phyloP scores from a whole-genome alignment of 192 early-diverging fungal genomes.

The Pilobolus umbonatus region DNA sequence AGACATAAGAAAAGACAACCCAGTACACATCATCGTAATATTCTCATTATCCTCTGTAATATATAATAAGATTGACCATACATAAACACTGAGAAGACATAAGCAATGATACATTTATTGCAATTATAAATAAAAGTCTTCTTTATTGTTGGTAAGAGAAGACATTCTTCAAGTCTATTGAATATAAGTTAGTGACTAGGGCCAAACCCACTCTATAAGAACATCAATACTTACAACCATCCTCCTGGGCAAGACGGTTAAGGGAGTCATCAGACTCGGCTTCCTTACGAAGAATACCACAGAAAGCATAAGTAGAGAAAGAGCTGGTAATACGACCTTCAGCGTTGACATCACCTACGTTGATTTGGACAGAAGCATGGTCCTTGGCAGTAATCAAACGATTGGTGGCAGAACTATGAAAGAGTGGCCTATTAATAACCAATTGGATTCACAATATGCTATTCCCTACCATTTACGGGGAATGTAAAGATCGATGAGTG shows the following conservation, averaged over 20 bases:
- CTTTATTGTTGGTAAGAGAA: conserved; percentile 70
- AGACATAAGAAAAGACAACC: too few species aligned
- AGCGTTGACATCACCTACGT: conserved; percentile 89
- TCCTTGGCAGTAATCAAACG: conserved; percentile 97
- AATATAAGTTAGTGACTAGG: conserved; percentile 1
- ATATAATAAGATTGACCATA: too few species aligned
- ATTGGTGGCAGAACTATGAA: conserved; percentile 88
- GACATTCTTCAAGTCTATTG: conserved; percentile 65
- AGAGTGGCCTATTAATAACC: not conserved
- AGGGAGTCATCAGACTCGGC: conserved; percentile 94
- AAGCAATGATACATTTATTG: too few species aligned
- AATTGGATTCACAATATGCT: not conserved
- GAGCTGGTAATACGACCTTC: conserved; percentile 68
- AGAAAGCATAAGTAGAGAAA: conserved; percentile 84
- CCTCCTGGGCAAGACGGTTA: conserved; percentile 84
- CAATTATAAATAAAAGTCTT: conserved; percentile 3
- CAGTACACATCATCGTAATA: too few species aligned
- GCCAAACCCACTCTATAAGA: not conserved
- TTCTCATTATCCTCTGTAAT: too few species aligned
- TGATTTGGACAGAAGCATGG: conserved; percentile 97
- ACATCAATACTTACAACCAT: conserved; percentile 50
- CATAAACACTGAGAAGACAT: too few species aligned
- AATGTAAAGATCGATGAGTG: conserved; percentile 81
- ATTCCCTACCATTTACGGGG: conserved; percentile 84
- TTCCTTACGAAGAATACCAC: conserved; percentile 83